Conservation (phyloP, 768 basidiomycete species). For the Polyporus arcularius region DNA sequence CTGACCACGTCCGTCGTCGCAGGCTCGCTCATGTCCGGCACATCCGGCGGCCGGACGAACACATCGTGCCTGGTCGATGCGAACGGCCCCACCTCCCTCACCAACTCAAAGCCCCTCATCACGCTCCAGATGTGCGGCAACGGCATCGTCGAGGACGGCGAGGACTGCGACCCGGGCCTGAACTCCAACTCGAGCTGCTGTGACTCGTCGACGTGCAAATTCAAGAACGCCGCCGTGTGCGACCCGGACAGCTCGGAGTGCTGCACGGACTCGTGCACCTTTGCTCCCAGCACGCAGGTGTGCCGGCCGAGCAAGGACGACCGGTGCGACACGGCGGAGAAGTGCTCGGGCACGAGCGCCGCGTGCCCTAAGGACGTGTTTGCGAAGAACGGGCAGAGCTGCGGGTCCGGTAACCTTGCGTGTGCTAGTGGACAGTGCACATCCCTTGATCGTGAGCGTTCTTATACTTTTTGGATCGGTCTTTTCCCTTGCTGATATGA, state of each 20-base stretch:
- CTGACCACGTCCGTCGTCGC: background rate
- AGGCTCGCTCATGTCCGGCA: slow-evolving; percentile 69
- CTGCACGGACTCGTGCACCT: slow-evolving; percentile 69
- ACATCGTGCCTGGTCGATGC: slow-evolving; percentile 72
- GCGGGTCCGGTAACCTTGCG: slow-evolving; percentile 61
- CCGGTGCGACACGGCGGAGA: slow-evolving; percentile 70
- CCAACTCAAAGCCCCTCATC: slow-evolving; percentile 42
- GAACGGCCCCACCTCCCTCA: slow-evolving; percentile 30
- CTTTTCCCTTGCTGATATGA: slow-evolving; percentile 8
- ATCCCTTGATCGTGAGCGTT: slow-evolving; percentile 59
- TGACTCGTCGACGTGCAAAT: slow-evolving; percentile 74
- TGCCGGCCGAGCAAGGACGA: slow-evolving; percentile 71
- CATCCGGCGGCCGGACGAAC: slow-evolving; percentile 46
- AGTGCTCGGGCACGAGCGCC: slow-evolving; percentile 74
- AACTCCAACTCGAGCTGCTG: slow-evolving; percentile 69
- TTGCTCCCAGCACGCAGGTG: slow-evolving; percentile 66
- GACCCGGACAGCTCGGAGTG: slow-evolving; percentile 77
- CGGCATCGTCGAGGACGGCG: slow-evolving; percentile 79
- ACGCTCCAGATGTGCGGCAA: slow-evolving; percentile 79
- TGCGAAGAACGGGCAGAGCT: slow-evolving; percentile 64
- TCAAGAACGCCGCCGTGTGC: slow-evolving; percentile 69
- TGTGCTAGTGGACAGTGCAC: slow-evolving; percentile 85
- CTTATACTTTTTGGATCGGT: background rate
- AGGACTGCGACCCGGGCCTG: slow-evolving; percentile 84
- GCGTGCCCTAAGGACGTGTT: slow-evolving; percentile 69